Conservation (phyloP, 2,329 filamentous ascomycete genomes). For the Penicillium psychrosexuale region DNA sequence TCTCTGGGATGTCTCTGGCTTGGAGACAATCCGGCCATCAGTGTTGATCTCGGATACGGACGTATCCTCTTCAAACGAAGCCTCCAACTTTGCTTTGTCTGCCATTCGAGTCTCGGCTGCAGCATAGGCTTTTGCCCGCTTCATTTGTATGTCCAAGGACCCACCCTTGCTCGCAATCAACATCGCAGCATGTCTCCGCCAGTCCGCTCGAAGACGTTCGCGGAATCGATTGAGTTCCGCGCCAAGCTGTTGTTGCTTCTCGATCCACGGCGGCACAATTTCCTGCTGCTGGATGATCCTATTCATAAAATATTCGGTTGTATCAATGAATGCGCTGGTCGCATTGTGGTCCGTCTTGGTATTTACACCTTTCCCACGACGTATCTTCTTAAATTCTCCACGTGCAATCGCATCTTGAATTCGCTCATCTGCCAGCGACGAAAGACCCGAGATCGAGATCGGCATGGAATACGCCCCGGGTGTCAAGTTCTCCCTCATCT, state of each 20-base stretch:
- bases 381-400: slow-evolving; percentile 84
- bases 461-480: slow-evolving; percentile 71
- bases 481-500: slow-evolving; percentile 77
- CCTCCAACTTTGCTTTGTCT: slow-evolving; percentile 25
- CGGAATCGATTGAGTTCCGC: slow-evolving; percentile 69
- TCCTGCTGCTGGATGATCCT: slow-evolving; percentile 97
- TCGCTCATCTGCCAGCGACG: slow-evolving; percentile 80
- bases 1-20: slow-evolving; percentile 1
- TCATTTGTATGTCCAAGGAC: slow-evolving; percentile 68
- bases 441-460: slow-evolving; percentile 71
- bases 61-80: slow-evolving; percentile 19
- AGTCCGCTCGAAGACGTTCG: slow-evolving; percentile 70
- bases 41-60: slow-evolving; percentile 20
- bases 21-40: slow-evolving; percentile 25
- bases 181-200: slow-evolving; percentile 77
- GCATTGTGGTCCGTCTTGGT: slow-evolving; percentile 73
- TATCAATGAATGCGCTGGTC: slow-evolving; percentile 87
- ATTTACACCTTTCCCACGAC: slow-evolving; percentile 69
- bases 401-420: slow-evolving; percentile 93
- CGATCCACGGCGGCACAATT: slow-evolving; percentile 95
- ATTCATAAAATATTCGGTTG: slow-evolving; percentile 97
- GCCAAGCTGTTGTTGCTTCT: slow-evolving; percentile 90
- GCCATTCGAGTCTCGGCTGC: slow-evolving; percentile 60
- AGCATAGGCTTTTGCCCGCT: slow-evolving; percentile 69
- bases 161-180: slow-evolving; percentile 77